These are phyloP conservation scores for Cordyceps fumosorosea DNA, from an alignment of 2,329 filamentous ascomycete genomes.

Conservation along the genomic window DNA sequence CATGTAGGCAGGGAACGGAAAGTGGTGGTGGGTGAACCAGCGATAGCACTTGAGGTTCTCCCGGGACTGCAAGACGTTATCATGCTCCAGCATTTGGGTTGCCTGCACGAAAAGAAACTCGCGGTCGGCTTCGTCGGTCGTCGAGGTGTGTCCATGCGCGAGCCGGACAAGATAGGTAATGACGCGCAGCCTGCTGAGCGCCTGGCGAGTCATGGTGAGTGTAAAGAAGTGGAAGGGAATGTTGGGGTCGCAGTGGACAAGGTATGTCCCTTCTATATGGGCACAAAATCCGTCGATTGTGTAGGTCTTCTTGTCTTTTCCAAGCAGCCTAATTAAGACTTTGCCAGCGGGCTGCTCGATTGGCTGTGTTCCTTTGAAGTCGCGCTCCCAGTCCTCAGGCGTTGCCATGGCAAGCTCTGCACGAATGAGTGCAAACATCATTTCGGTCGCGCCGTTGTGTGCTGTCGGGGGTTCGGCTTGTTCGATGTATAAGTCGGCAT, in stretches of 20 bases:
- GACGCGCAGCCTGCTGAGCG: constrained; percentile 51
- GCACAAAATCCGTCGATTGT: constrained; percentile 47
- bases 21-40: constrained; percentile 55
- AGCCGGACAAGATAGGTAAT: constrained; percentile 46
- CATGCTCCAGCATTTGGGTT: constrained; percentile 52
- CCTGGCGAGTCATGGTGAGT: constrained; percentile 48
- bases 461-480: constrained; percentile 47
- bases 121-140: constrained; percentile 40
- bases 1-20: constrained; percentile 56
- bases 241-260: constrained; percentile 49
- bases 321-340: constrained; percentile 39
- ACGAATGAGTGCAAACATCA: constrained; percentile 52
- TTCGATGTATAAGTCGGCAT: constrained; percentile 51
- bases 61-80: constrained; percentile 47
- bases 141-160: constrained; percentile 31
- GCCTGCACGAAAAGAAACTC: constrained; percentile 48
- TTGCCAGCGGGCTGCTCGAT: constrained; percentile 23
- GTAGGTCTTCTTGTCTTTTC: constrained; percentile 40
- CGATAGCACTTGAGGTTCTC: constrained; percentile 45
- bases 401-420: constrained; percentile 52
- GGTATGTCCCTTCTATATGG: constrained; percentile 50
- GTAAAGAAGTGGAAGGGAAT: constrained; percentile 55
- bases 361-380: constrained; percentile 35
- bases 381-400: background rate
- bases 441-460: constrained; percentile 49